Evolutionary conservation across 768 basidiomycete species (phyloP).

Genomic region (Lepiota venenata): DNA sequence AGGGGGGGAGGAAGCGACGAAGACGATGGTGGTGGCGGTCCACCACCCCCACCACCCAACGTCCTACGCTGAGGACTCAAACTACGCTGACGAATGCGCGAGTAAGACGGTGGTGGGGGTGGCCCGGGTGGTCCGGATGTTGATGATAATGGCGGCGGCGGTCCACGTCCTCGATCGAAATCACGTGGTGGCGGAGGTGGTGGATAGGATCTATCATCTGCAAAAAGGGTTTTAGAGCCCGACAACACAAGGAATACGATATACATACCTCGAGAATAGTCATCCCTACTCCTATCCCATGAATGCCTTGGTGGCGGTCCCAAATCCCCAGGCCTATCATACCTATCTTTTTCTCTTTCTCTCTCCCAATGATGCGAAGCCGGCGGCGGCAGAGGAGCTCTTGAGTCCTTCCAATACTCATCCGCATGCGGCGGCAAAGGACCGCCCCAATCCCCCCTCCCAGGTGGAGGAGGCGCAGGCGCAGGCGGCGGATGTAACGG

Average conservation of each 20-base stretch:
- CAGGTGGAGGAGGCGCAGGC: too few relatives aligned
- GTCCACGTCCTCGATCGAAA: constrained; percentile 20
- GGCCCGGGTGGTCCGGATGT: neutral
- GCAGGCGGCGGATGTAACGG: constrained; percentile 22
- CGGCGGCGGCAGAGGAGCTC: neutral
- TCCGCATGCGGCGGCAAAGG: neutral
- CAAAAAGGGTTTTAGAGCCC: constrained; percentile 18
- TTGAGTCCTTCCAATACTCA: constrained; percentile 2
- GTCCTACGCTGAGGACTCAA: constrained; percentile 37
- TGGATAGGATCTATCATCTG: constrained; percentile 18
- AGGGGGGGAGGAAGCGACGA: constrained; percentile 16
- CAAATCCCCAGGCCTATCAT: neutral
- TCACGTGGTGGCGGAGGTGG: constrained; percentile 19
- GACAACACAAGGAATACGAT: neutral
- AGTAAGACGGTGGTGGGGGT: constrained; percentile 22
- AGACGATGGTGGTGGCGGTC: too few relatives aligned
- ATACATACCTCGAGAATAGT: constrained; percentile 18
- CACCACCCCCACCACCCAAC: constrained; percentile 1
- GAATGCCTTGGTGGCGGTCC: neutral
- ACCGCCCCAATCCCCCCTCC: constrained; percentile 31
- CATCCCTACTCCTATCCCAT: constrained; percentile 13
- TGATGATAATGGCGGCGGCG: constrained; percentile 14
- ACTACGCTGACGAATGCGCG: constrained; percentile 44
- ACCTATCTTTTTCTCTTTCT: constrained; percentile 5
- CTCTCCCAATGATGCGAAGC: constrained; percentile 7